Conservation (phyloP, 306 rosid genomes). For the Phaseolus lunatus region DNA sequence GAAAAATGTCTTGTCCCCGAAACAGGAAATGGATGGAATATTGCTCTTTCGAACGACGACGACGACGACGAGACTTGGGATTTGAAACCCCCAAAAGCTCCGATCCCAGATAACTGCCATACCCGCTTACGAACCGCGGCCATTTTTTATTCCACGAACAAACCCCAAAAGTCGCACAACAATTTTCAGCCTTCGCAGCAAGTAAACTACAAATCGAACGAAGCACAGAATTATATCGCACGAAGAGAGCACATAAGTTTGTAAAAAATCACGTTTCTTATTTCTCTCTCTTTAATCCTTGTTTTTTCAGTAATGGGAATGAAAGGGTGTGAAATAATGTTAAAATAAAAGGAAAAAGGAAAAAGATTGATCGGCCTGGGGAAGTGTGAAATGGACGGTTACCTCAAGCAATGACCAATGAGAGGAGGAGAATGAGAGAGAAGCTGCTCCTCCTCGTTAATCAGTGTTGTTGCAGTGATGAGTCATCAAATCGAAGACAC, state of each 20-base stretch:
- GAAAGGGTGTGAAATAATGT: neutral
- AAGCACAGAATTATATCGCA: neutral
- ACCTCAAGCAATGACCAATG: slow-evolving; percentile 21
- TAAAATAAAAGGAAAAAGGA: neutral
- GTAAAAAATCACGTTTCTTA: neutral
- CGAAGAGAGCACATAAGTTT: neutral
- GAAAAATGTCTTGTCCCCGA: slow-evolving; percentile 51
- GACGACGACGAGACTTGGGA: slow-evolving; percentile 34
- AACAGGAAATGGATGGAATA: slow-evolving; percentile 42
- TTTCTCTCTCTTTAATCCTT: neutral
- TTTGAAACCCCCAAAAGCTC: slow-evolving; percentile 46
- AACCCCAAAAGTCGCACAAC: neutral
- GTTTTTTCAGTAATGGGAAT: neutral
- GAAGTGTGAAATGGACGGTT: slow-evolving; percentile 32
- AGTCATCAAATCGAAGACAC: no score
- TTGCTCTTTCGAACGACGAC: slow-evolving; percentile 34
- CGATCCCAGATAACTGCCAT: neutral
- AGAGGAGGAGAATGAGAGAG: neutral
- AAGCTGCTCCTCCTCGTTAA: neutral
- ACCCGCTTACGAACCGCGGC: slow-evolving; percentile 6
- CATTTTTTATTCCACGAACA: neutral
- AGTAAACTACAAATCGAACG: slow-evolving; percentile 25
- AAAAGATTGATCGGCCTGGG: neutral
- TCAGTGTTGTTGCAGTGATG: neutral
- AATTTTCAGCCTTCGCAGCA: slow-evolving; percentile 14